A percentile compares a stretch with the other conserved stretches of the same genome.
Evolutionary conservation across 768 basidiomycete species (phyloP).

Genomic region (Albatrellus ellisii): DNA sequence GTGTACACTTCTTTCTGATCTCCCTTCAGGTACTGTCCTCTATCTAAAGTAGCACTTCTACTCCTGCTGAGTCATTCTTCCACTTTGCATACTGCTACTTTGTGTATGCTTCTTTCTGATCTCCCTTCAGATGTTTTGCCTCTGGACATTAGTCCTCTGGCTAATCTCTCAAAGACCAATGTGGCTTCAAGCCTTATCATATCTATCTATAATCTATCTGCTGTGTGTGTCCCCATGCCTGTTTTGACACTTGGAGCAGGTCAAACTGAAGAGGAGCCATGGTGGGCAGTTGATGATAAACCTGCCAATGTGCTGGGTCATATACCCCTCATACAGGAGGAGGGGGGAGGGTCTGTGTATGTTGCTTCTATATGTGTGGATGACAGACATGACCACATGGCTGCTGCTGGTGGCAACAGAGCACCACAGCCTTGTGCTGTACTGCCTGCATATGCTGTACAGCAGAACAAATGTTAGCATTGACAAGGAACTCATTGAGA

Average conservation of each 20-base stretch:
- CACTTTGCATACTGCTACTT: too few relatives aligned
- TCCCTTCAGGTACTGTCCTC: too few relatives aligned
- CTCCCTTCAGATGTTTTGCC: too few relatives aligned
- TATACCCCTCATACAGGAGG: slow-evolving; percentile 12
- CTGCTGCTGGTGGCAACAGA: slow-evolving; percentile 12
- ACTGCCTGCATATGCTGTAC: slow-evolving; percentile 14
- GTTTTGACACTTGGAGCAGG: slow-evolving; percentile 13
- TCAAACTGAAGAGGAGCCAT: slow-evolving; percentile 1
- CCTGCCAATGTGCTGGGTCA: slow-evolving; percentile 12
- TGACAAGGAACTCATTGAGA: neutral
- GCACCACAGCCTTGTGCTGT: slow-evolving; percentile 11
- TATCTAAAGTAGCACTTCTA: too few relatives aligned
- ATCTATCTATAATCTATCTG: too few relatives aligned
- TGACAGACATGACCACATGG: slow-evolving; percentile 15
- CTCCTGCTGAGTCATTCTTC: too few relatives aligned
- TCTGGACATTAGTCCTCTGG: too few relatives aligned
- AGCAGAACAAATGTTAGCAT: slow-evolving; percentile 4
- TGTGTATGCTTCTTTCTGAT: too few relatives aligned
- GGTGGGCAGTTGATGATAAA: slow-evolving; percentile 11
- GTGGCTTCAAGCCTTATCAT: too few relatives aligned
- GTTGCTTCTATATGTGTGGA: slow-evolving; percentile 18
- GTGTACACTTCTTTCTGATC: too few relatives aligned
- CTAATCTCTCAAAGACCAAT: too few relatives aligned
- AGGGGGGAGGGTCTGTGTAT: slow-evolving; percentile 16
- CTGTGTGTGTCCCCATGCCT: too few relatives aligned